phyloP scores from a whole-genome alignment of 202 grass and related monocot genomes.

The Cymbopogon flexuosus region DNA sequence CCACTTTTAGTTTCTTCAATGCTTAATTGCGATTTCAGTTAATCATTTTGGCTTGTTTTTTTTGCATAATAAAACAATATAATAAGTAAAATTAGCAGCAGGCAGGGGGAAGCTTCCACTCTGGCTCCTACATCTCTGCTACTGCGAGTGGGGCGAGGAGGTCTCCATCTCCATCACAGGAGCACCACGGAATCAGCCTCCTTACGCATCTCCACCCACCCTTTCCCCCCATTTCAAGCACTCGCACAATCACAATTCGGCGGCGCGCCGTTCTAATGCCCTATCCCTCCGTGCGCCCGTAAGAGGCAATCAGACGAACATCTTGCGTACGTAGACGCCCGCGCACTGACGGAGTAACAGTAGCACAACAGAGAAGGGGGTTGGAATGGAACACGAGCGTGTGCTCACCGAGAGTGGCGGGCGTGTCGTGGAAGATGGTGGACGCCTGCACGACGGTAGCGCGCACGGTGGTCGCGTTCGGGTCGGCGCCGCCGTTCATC shows the following conservation, averaged over 20 bases:
- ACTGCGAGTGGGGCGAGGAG: not conserved
- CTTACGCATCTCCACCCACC: not conserved
- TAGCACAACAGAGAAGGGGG: not conserved
- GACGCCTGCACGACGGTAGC: slow-evolving; percentile 91
- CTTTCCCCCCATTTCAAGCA: not conserved
- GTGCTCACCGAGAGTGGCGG: slow-evolving; percentile 68
- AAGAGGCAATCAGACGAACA: slow-evolving; percentile 8
- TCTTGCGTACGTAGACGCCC: not conserved
- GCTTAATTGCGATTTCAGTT: not conserved
- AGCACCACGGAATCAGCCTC: not conserved
- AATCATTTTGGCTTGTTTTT: not conserved
- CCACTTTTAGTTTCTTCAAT: not conserved
- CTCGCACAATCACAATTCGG: not conserved
- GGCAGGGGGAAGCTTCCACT: not conserved
- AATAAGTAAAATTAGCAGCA: not conserved
- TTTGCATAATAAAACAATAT: not conserved
- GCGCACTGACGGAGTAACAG: not conserved
- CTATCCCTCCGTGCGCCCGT: not conserved
- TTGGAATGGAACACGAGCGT: too few relatives aligned
- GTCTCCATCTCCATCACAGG: not conserved
- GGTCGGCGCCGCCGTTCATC: slow-evolving; percentile 64
- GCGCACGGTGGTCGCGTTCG: slow-evolving; percentile 42
- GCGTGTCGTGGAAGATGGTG: slow-evolving; percentile 89
- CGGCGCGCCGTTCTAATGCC: not conserved
- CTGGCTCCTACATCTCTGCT: not conserved